Evolutionary conservation across 2,329 filamentous ascomycete species (phyloP), one percentile per base, ranked within the genome.

Genomic region (Fusarium sp.): DNA sequence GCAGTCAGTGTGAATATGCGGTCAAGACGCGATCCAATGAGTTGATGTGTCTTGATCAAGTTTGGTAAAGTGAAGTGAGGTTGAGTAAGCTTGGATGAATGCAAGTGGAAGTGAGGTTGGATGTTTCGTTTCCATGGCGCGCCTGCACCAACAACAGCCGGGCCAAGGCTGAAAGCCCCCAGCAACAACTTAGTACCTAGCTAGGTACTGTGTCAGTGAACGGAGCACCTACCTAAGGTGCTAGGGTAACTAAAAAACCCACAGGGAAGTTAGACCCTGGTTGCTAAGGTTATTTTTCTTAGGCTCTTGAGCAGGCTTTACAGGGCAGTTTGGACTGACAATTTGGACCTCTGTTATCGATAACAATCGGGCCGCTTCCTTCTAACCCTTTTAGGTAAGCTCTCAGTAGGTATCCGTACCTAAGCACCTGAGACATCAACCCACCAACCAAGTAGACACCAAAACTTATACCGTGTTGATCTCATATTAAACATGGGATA

Each of bases 121-220:
- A 35, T 35, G 62, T 58, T 64, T 63, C 58, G 52, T 64, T 64
- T 58, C 61, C 58, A 54, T 43, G 42, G 29, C 52, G 33, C 45
- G 39, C 35, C 18, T 20, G 23, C 23, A 51, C 14, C 50, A 63
- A 59, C 48, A 58, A 58, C 62, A 56, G 47, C 41, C 37, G 29
- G 40, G 18, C 46, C 45, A 51, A 68, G 55, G 55, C 47, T 57
- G 56, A 64, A 41, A 67, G 59, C 35, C 29, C 51, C 46, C 36
- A 54, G 27, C 40, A 55, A 50, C 43, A 29, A 53, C 37, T 21
- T n/a, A n/a, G n/a, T n/a, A n/a, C n/a, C n/a, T n/a, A n/a, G n/a
- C n/a, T n/a, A n/a, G n/a, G n/a, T n/a, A n/a, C n/a, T n/a, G n/a
- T n/a, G n/a, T n/a, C n/a, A n/a, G n/a, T n/a, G n/a, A n/a, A n/a